These are phyloP conservation scores for Podospora anserina DNA, from an alignment of 495 filamentous ascomycete species.

Conservation along the genomic window DNA sequence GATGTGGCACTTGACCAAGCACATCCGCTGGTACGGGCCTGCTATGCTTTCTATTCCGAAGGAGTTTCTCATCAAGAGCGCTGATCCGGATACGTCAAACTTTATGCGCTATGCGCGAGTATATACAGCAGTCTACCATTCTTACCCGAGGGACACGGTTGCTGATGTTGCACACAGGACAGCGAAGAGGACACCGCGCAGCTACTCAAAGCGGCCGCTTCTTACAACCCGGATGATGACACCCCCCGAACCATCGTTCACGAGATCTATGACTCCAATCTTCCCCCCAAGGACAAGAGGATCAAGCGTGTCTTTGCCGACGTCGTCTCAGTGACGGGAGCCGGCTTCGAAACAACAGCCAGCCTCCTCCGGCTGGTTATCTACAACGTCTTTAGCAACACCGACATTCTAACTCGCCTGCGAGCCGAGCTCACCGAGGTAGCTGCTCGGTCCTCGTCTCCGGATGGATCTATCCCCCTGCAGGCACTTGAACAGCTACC, in stretches of 20 bases:
- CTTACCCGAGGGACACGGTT: background rate
- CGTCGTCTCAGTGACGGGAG: slow-evolving; percentile 23
- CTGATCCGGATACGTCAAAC: slow-evolving; percentile 21
- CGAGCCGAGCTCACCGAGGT: slow-evolving; percentile 22
- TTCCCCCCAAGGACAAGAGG: slow-evolving; percentile 29
- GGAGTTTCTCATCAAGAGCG: slow-evolving; percentile 23
- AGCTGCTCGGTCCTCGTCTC: background rate
- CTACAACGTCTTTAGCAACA: slow-evolving; percentile 27
- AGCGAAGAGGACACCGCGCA: slow-evolving; percentile 19
- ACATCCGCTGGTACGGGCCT: slow-evolving; percentile 28
- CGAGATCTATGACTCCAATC: slow-evolving; percentile 29
- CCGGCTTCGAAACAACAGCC: slow-evolving; percentile 32
- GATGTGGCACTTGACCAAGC: slow-evolving; percentile 33
- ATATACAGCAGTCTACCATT: slow-evolving; percentile 8
- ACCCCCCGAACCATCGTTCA: slow-evolving; percentile 26
- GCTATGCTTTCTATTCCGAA: slow-evolving; percentile 26
- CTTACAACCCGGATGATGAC: slow-evolving; percentile 17
- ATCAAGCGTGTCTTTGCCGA: slow-evolving; percentile 26
- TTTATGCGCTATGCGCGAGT: slow-evolving; percentile 27
- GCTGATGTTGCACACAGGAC: slow-evolving; percentile 6
- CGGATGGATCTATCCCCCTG: background rate
- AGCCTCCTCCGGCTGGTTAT: slow-evolving; percentile 24
- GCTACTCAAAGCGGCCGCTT: slow-evolving; percentile 17
- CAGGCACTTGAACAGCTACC: slow-evolving; percentile 34
- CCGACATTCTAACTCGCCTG: slow-evolving; percentile 22